Conservation (phyloP, 495 filamentous ascomycete genomes). For the Delitschia confertaspora region DNA sequence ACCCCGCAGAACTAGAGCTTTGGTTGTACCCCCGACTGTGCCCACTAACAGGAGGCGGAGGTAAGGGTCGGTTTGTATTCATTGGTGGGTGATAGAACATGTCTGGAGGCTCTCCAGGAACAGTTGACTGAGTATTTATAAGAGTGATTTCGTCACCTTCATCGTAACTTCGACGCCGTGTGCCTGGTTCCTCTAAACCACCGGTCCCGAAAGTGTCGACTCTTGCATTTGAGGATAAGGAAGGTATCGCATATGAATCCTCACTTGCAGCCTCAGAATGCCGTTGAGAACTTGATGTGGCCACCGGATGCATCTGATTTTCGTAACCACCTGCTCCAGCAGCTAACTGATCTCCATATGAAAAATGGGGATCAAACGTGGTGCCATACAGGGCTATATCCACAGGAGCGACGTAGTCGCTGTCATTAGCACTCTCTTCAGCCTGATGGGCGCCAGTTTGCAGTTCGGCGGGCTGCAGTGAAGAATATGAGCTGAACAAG, state of each 20-base stretch:
- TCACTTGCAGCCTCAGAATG: constrained; percentile 29
- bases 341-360: constrained; percentile 49
- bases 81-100: constrained; percentile 90
- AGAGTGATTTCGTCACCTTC: constrained; percentile 72
- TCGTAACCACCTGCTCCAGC: constrained; percentile 18
- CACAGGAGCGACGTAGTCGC: constrained; percentile 60
- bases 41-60: constrained; percentile 56
- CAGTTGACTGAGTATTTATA: constrained; percentile 44
- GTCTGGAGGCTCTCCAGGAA: constrained; percentile 65
- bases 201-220: constrained; percentile 82
- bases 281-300: constrained; percentile 33
- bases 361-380: constrained; percentile 61
- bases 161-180: constrained; percentile 76
- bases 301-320: constrained; percentile 28
- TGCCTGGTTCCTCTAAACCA: constrained; percentile 64
- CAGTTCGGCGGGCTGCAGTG: constrained; percentile 22
- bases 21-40: constrained; percentile 8
- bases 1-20: constrained; percentile 13
- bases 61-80: constrained; percentile 55
- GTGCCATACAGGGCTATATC: constrained; percentile 67
- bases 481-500: constrained; percentile 27
- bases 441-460: constrained; percentile 29
- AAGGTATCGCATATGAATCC: constrained; percentile 43
- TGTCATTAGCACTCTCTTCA: constrained; percentile 48
- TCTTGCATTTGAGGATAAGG: constrained; percentile 44